These are phyloP conservation scores for Yarrowia hollandica DNA, from an alignment of 805 yeast species.

Conservation along the genomic window DNA sequence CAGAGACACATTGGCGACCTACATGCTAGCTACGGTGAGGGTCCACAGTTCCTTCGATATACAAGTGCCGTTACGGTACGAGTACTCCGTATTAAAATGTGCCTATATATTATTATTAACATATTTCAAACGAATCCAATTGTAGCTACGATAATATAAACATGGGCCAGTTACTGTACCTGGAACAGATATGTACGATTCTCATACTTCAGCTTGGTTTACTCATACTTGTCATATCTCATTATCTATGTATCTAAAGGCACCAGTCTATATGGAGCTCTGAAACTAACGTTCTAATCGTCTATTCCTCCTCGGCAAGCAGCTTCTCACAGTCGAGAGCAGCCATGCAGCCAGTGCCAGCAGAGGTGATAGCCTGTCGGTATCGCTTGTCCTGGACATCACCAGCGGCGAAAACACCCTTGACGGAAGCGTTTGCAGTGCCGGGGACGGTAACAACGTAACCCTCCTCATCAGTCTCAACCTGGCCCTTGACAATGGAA, in stretches of 20 bases:
- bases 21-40: no score
- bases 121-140: no score
- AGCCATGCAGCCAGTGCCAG: slow-evolving; percentile 99
- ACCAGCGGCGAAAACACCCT: slow-evolving; percentile 97
- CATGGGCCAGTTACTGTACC: no score
- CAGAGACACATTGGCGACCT: no score
- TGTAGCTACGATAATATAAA: no score
- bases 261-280: background rate
- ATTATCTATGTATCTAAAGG: slow-evolving; percentile 14
- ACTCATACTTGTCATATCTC: slow-evolving; percentile 24
- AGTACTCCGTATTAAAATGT: no score
- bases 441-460: slow-evolving; percentile 91
- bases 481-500: slow-evolving; percentile 67
- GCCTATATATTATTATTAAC: no score
- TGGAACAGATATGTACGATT: no score
- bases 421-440: slow-evolving; percentile 76
- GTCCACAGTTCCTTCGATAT: no score
- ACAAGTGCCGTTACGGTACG: no score
- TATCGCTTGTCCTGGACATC: slow-evolving; percentile 96
- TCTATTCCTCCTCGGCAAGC: slow-evolving; percentile 53
- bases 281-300: background rate
- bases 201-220: no score
- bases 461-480: slow-evolving; percentile 83
- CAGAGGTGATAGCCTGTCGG: slow-evolving; percentile 99
- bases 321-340: slow-evolving; percentile 91